These are phyloP conservation scores for Fusarium stilboides DNA, from an alignment of 2,329 filamentous ascomycete genomes.

Conservation along the genomic window DNA sequence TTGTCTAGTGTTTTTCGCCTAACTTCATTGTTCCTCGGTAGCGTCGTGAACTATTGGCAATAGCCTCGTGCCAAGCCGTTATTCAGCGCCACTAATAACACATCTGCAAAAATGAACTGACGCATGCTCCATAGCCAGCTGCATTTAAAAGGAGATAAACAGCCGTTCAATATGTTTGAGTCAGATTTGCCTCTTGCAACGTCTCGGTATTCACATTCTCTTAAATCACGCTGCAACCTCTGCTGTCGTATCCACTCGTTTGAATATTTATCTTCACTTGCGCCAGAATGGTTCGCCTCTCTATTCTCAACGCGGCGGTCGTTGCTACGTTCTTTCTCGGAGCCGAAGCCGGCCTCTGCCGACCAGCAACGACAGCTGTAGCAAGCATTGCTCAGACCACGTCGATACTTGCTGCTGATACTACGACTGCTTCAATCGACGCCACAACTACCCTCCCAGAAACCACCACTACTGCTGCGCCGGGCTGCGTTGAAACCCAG, in stretches of 20 bases:
- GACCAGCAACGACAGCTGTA: background rate
- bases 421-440: background rate
- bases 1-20: too few species aligned
- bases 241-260: background rate
- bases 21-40: too few species aligned
- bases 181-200: background rate
- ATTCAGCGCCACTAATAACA: background rate
- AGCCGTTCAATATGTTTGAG: background rate
- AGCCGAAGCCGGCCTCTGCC: slow-evolving; percentile 2
- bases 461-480: background rate
- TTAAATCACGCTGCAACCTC: background rate
- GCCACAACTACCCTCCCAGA: background rate
- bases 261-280: background rate
- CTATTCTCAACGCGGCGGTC: background rate
- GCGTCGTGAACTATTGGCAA: background rate
- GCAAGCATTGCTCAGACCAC: slow-evolving; percentile 1
- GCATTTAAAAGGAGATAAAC: background rate
- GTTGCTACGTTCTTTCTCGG: slow-evolving; percentile 1
- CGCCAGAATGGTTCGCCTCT: background rate
- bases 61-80: background rate
- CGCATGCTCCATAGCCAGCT: too few species aligned
- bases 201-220: background rate
- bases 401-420: background rate
- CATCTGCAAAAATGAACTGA: background rate
- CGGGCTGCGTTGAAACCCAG: background rate